Conservation (phyloP, 1,139 yeast genomes). For the Pichia sp. region DNA sequence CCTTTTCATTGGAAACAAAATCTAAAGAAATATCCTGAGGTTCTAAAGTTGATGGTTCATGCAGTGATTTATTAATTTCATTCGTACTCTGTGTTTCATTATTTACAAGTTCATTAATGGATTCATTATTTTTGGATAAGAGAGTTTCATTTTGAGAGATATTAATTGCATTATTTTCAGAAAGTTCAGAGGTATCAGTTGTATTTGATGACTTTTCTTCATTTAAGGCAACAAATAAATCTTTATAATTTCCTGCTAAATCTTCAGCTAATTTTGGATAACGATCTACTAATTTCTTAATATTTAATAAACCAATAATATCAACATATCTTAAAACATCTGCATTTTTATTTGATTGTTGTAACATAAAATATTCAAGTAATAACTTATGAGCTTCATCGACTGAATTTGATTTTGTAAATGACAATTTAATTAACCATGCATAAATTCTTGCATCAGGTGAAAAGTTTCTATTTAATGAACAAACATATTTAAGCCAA, state of each 20-base stretch:
- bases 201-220: constrained; percentile 3
- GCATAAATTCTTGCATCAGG: constrained; percentile 27
- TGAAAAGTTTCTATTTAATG: constrained; percentile 16
- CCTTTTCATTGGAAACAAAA: constrained; percentile 4
- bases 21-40: constrained; percentile 9
- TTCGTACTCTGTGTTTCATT: not conserved
- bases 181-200: not conserved
- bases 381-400: constrained; percentile 18
- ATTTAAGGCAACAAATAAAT: constrained; percentile 26
- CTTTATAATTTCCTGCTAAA: constrained; percentile 34
- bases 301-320: constrained; percentile 59
- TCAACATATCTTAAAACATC: constrained; percentile 61
- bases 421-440: constrained; percentile 24
- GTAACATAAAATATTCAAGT: constrained; percentile 15
- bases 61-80: not conserved
- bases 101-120: not conserved
- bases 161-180: not conserved
- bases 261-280: constrained; percentile 26
- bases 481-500: constrained; percentile 23
- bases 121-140: not conserved
- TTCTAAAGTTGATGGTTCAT: not conserved
- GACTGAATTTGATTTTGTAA: constrained; percentile 20
- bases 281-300: constrained; percentile 37
- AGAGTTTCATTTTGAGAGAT: not conserved
- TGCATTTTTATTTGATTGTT: constrained; percentile 19